These are phyloP conservation scores for Pulveroboletus ravenelii DNA, from an alignment of 768 basidiomycete species.

Conservation along the genomic window DNA sequence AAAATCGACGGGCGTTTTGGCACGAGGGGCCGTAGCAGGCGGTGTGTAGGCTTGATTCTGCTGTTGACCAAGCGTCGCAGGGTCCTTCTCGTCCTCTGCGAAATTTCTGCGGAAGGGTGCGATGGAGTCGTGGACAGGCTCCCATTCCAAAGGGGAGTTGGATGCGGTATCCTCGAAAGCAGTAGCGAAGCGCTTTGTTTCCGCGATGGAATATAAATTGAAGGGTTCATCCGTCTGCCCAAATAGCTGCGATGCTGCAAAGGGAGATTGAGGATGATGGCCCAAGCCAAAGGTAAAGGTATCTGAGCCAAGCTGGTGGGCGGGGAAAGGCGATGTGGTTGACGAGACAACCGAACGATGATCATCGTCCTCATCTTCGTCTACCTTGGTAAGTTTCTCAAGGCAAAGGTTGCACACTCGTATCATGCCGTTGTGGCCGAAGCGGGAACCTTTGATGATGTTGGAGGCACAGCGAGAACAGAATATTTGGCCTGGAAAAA, in stretches of 20 bases:
- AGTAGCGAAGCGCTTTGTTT: constrained; percentile 54
- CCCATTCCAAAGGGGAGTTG: constrained; percentile 48
- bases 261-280: constrained; percentile 78
- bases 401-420: constrained; percentile 94
- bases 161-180: constrained; percentile 53
- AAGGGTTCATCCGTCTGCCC: constrained; percentile 74
- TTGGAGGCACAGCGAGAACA: constrained; percentile 97
- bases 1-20: constrained; percentile 54
- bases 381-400: constrained; percentile 84
- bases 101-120: constrained; percentile 75
- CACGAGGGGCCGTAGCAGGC: constrained; percentile 36
- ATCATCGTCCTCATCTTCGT: constrained; percentile 88
- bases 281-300: constrained; percentile 34
- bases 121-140: constrained; percentile 48
- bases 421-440: constrained; percentile 93
- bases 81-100: constrained; percentile 71
- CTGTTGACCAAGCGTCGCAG: constrained; percentile 41
- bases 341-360: constrained; percentile 76
- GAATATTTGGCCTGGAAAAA: constrained; percentile 83
- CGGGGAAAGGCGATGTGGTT: constrained; percentile 63
- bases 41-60: constrained; percentile 13
- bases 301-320: constrained; percentile 66
- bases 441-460: constrained; percentile 89
- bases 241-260: constrained; percentile 82
- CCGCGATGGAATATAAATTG: constrained; percentile 78